Conservation (phyloP, 345 rosid species). For the Brassica nigra region DNA sequence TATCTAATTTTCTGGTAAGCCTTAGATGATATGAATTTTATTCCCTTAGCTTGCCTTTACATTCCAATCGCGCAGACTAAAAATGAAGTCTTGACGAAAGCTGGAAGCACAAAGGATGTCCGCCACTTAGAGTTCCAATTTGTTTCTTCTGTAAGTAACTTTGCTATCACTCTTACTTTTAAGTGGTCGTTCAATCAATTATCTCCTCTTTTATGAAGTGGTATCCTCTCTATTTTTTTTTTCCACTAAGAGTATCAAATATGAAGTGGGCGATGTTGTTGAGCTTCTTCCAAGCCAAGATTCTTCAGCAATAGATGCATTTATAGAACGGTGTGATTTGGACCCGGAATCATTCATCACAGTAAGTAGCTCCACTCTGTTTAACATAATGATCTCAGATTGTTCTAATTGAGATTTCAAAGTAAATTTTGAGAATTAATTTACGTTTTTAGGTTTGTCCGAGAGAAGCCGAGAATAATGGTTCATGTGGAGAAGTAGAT, state of each 20-base stretch:
- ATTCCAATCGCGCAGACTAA: slow-evolving; percentile 47
- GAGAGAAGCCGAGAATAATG: slow-evolving; percentile 46
- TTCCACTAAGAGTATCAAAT: slow-evolving; percentile 50
- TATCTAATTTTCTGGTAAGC: slow-evolving; percentile 5
- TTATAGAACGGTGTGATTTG: slow-evolving; percentile 69
- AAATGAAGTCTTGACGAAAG: slow-evolving; percentile 60
- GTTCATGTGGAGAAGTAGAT: slow-evolving; percentile 27
- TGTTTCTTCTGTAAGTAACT: slow-evolving; percentile 62
- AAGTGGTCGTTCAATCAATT: not conserved
- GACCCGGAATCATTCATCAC: slow-evolving; percentile 77
- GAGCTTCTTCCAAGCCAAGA: slow-evolving; percentile 83
- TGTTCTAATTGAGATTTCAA: not conserved
- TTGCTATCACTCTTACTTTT: slow-evolving; percentile 25
- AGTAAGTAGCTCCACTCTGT: slow-evolving; percentile 43
- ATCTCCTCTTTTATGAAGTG: not conserved
- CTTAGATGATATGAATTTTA: not conserved
- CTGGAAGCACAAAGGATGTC: slow-evolving; percentile 73
- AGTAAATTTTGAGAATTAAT: not conserved
- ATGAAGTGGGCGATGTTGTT: slow-evolving; percentile 84
- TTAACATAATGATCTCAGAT: not conserved
- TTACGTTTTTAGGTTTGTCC: slow-evolving; percentile 56
- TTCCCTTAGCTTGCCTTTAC: slow-evolving; percentile 12
- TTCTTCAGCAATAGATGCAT: slow-evolving; percentile 65
- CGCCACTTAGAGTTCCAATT: slow-evolving; percentile 88
- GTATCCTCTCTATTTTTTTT: slow-evolving; percentile 3